Evolutionary conservation across 1,284 basidiomycete genomes (phyloP).

Genomic region (Rhodotorula sp.): DNA sequence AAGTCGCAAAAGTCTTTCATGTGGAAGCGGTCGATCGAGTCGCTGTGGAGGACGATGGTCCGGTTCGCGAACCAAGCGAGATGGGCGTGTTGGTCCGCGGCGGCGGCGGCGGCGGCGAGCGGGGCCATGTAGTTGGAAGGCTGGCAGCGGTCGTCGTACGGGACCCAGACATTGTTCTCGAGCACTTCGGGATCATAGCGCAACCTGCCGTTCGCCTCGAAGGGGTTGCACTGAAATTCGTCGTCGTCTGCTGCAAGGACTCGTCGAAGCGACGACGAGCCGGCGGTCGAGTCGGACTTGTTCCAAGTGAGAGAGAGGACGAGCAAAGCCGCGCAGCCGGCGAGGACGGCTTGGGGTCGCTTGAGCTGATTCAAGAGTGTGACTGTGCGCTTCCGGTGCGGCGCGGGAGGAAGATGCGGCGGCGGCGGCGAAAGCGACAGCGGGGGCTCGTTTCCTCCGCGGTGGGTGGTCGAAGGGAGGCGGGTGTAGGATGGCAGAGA

Average conservation of each 20-base stretch:
- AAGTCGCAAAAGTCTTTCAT: constrained; percentile 41
- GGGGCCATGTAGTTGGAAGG: constrained; percentile 29
- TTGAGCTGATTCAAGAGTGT: background rate
- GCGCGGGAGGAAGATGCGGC: no score
- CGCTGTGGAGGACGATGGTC: constrained; percentile 40
- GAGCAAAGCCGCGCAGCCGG: background rate
- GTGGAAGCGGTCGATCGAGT: constrained; percentile 43
- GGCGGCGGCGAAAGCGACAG: no score
- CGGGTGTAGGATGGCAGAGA: constrained; percentile 6
- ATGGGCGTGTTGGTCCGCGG: background rate
- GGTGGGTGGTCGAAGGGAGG: background rate
- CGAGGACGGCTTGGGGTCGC: background rate
- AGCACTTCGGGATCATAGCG: constrained; percentile 19
- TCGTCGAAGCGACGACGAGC: background rate
- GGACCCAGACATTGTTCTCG: constrained; percentile 28
- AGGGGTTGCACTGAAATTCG: constrained; percentile 38
- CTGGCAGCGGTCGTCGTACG: constrained; percentile 30
- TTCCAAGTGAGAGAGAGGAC: background rate
- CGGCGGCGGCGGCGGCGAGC: constrained; percentile 17
- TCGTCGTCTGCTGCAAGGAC: background rate
- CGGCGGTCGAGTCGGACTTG: background rate
- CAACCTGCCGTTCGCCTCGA: constrained; percentile 33
- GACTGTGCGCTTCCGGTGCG: no score
- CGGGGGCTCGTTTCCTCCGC: constrained; percentile 7
- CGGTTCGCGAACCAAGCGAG: constrained; percentile 38